These are phyloP conservation scores for Camelina neglecta DNA, from an alignment of 345 rosid species.

Conservation along the genomic window DNA sequence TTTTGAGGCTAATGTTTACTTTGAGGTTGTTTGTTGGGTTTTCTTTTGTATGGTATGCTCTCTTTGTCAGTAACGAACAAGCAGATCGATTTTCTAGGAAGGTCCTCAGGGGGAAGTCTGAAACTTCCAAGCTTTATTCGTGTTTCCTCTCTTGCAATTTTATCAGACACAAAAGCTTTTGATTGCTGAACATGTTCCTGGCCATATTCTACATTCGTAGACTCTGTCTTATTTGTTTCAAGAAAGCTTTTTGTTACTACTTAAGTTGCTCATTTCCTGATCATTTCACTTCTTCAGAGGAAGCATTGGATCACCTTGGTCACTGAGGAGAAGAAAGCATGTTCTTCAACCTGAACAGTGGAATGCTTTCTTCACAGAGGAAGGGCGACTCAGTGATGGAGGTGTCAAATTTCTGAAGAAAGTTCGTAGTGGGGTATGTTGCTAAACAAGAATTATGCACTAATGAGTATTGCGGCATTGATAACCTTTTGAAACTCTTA, in stretches of 20 bases:
- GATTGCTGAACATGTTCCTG: too few relatives aligned
- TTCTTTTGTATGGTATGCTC: constrained; percentile 15
- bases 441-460: constrained; percentile 22
- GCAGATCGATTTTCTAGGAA: not conserved
- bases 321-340: constrained; percentile 82
- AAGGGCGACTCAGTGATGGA: constrained; percentile 79
- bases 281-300: constrained; percentile 55
- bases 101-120: not conserved
- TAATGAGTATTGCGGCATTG: constrained; percentile 7
- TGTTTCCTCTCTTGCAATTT: constrained; percentile 3
- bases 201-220: too few relatives aligned
- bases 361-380: constrained; percentile 68
- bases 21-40: not conserved
- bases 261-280: constrained; percentile 24
- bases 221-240: constrained; percentile 1
- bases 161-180: not conserved
- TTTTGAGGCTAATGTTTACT: constrained; percentile 2
- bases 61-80: constrained; percentile 20
- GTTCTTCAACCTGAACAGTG: constrained; percentile 80
- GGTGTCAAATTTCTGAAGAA: constrained; percentile 86
- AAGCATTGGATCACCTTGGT: constrained; percentile 88
- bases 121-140: not conserved
- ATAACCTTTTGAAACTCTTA: constrained; percentile 14
- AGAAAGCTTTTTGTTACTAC: constrained; percentile 7
- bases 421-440: constrained; percentile 92